Conservation (phyloP, 345 rosid genomes). For the Eucalyptus curtisii region DNA sequence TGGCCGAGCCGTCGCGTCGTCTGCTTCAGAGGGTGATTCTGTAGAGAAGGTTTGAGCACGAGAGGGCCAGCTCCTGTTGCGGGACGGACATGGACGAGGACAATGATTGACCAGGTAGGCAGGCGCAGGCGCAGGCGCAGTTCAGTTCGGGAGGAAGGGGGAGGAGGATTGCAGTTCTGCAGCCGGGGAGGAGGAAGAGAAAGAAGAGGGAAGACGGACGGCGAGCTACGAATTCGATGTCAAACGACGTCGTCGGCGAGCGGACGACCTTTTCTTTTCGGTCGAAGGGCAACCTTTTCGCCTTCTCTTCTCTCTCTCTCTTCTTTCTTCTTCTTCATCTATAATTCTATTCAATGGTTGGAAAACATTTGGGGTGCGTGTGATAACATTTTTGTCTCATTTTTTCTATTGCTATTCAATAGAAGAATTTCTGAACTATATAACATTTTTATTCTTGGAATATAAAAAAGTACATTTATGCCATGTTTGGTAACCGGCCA, state of each 20-base stretch:
- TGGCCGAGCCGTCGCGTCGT: neutral
- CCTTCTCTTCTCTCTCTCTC: too few relatives aligned
- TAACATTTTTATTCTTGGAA: rapidly evolving
- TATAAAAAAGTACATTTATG: too few relatives aligned
- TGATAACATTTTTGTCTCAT: too few relatives aligned
- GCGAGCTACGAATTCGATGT: neutral
- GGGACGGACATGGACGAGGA: neutral
- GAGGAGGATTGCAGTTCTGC: neutral
- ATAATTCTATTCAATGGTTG: neutral
- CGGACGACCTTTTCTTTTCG: neutral
- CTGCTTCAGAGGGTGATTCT: neutral
- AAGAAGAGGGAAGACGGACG: neutral
- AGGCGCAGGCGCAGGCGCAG: neutral
- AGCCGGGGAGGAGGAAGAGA: neutral
- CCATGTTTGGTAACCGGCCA: too few relatives aligned
- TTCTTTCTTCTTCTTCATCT: neutral
- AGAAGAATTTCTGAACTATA: too few relatives aligned
- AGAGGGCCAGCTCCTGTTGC: neutral
- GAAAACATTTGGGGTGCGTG: neutral
- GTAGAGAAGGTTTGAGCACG: neutral
- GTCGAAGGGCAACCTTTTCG: neutral
- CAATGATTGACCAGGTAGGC: neutral
- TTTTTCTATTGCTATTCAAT: too few relatives aligned
- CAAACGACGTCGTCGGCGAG: neutral
- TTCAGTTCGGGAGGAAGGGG: too few relatives aligned